phyloP scores from a whole-genome alignment of 2,329 filamentous ascomycete genomes.

The Trichophyton benhamiae region DNA sequence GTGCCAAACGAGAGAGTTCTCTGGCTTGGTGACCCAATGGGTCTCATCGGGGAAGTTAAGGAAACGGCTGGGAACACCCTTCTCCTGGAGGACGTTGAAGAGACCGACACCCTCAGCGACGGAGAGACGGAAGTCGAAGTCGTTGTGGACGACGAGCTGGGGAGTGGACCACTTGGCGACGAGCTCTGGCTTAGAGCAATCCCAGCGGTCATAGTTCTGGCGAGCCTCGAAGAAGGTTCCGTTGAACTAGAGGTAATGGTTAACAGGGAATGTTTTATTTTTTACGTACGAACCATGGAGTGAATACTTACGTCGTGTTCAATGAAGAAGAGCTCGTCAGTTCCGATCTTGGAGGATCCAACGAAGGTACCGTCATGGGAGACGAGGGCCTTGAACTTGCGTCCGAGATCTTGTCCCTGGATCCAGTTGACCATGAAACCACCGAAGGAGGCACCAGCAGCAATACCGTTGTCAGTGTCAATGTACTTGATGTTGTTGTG shows the following conservation, averaged over 20 bases:
- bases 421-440: conserved; percentile 60
- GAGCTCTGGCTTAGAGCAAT: conserved; percentile 45
- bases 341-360: conserved; percentile 37
- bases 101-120: conserved; percentile 67
- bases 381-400: conserved; percentile 76
- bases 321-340: conserved; percentile 42
- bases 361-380: conserved; percentile 81
- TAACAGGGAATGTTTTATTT: not conserved
- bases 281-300: not conserved
- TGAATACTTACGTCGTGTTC: conserved; percentile 30
- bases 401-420: conserved; percentile 70
- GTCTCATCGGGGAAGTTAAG: conserved; percentile 67
- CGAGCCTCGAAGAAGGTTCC: conserved; percentile 43
- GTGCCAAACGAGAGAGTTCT: conserved; percentile 86
- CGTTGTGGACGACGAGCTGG: conserved; percentile 71
- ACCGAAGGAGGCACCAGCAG: conserved; percentile 32
- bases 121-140: conserved; percentile 73
- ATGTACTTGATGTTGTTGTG: conserved; percentile 26
- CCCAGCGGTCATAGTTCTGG: conserved; percentile 55
- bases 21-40: conserved; percentile 64
- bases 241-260: conserved; percentile 28
- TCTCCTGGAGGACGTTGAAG: conserved; percentile 68
- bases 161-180: conserved; percentile 65
- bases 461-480: conserved; percentile 29
- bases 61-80: conserved; percentile 61